Base-by-base conservation (phyloP, 805 yeast species). In the Nakazawaea siamensis region DNA sequence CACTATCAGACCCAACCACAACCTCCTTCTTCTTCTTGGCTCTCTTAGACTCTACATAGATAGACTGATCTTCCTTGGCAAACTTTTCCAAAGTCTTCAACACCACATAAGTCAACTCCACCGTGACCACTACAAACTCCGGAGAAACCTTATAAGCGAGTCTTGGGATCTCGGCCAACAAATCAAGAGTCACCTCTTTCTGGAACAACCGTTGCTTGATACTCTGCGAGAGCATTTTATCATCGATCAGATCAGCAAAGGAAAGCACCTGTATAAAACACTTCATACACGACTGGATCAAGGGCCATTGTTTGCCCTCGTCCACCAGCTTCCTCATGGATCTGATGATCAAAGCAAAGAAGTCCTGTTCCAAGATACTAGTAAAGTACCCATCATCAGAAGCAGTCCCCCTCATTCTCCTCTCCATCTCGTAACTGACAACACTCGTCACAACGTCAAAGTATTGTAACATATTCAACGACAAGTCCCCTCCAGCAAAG, bases 361-460 rank as follows among this genome's bases (percentile, higher is more conserved):
- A 66, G 16, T 73, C 72, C 35, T 78, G 82, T 34, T 77, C 69
- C 20, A 87, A 55, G 0, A 74, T 77, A 9, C 69, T 66, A 4
- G 73, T 73, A 11, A 76, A 60, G 3, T 71, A 60, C 1, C 67
- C 70, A 45, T 57, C 63, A 26, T 61, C 60, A 15, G 16, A 11
- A 3, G n/a, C 15, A 7, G 31, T 25, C 16, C 34, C 30, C 13
- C 16, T 10, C 4, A 37, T 28, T 16, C 40, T 28, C 14, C 20
- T 32, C 20, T 37, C 40, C 2, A 37, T 59, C 45, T 81, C 85
- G 40, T 74, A 85, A 23, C 68, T 68, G 31, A 86, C 59, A 45
- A 86, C 79, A 96, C 97, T 90, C 1, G 84, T 65, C 5, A 70
- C 58, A 5, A 83, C 59, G 39, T 71, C 63, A 27, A 82, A 68